Conservation (phyloP, 257 asterid genomes). For the Solanum clarkiae region DNA sequence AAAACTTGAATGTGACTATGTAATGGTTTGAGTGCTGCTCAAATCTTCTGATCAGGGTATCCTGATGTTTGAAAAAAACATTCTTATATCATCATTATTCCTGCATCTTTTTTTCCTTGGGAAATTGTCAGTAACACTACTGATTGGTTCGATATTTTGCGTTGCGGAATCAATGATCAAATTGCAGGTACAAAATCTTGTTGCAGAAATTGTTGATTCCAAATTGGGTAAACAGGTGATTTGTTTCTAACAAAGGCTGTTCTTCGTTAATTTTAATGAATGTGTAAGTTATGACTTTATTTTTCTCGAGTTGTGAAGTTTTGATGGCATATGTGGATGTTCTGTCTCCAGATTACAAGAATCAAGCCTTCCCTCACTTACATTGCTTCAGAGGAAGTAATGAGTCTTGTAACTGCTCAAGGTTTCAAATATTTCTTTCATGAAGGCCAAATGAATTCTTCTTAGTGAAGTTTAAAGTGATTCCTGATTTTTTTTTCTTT, state of each 20-base stretch:
- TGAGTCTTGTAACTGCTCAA: constrained; percentile 99
- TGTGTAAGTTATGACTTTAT: background rate
- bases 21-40: background rate
- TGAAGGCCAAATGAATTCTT: background rate
- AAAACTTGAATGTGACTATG: background rate
- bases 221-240: constrained; percentile 87
- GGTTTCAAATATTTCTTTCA: constrained; percentile 23
- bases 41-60: background rate
- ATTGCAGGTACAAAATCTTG: constrained; percentile 83
- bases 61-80: background rate
- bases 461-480: background rate
- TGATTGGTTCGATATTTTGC: background rate
- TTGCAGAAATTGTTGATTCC: constrained; percentile 83
- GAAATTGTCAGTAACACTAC: background rate
- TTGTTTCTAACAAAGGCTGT: background rate
- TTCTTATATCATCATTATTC: background rate
- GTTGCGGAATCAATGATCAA: background rate
- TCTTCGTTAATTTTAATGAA: background rate
- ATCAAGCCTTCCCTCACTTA: constrained; percentile 81
- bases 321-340: background rate
- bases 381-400: constrained; percentile 86
- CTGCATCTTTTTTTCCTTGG: background rate
- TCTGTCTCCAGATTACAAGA: constrained; percentile 49
- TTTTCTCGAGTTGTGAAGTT: background rate
- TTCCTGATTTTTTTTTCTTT: background rate